Base-by-base conservation (phyloP, 805 yeast genomes). In the Ogataea degrootiae region DNA sequence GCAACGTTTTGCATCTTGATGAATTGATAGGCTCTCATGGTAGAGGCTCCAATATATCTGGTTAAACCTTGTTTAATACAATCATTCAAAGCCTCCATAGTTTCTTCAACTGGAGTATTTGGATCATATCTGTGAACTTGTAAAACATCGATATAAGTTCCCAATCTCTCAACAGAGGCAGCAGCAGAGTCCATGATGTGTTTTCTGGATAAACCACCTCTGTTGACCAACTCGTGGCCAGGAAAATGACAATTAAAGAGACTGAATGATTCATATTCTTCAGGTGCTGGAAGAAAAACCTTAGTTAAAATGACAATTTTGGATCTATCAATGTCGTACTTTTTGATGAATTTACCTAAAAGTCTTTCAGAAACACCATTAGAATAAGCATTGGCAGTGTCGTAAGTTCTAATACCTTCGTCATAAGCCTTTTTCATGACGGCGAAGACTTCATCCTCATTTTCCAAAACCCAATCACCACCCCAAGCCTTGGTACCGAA, bases 41-140 rank as follows among this genome's bases (percentile, higher is more conserved):
- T 63, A 1, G 83, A 79, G 2, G 85, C 83, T 22, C 86, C 85
- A 47, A 80, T 69, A 60, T 80, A 80, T 41, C 83, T 66, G 4
- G 69, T 70, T 34, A 66, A 56, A 17, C 82, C 82, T 39, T 55
- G 48, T 36, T 67, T 66, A 23, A 77, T 75, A 17, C 76, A 69
- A 49, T 74, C 78, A 57, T 80, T 74, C 57, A 80, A 63, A 0
- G 83, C 74, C 54, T 63, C 73, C 82, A 80, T 78, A 38, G 70
- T 73, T 54, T 80, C 85, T 42, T 69, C 68, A 43, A 70, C 67
- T 22, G 81, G 76, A 4, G 75, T 69, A 6, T 65, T 55, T 19
- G 51, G 56, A 58, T 80, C 85, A 37, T 70, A 59, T 45, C 85
- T 62, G 61, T 80, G 85, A 53, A 80, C 75, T 60, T 78, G 83